Conservation (phyloP, 495 filamentous ascomycete species). For the Talaromyces proteolyticus region DNA sequence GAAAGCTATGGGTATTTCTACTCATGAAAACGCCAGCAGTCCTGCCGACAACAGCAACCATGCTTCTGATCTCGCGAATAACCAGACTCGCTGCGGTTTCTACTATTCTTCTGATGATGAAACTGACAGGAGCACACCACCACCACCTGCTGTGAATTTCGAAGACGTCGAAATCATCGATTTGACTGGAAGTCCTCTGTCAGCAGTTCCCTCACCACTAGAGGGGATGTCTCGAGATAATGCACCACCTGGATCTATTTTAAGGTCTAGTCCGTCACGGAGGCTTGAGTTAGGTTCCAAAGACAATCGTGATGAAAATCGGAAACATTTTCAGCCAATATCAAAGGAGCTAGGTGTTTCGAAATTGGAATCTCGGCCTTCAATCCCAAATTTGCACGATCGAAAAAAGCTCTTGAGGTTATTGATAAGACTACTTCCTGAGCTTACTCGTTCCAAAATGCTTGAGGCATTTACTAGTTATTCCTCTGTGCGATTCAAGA, state of each 20-base stretch:
- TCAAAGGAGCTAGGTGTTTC: too few species aligned
- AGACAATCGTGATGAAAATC: too few species aligned
- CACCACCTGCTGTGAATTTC: background rate
- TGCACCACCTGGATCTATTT: too few species aligned
- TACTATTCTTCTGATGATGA: slow-evolving; percentile 17
- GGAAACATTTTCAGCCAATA: too few species aligned
- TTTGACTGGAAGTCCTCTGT: slow-evolving; percentile 21
- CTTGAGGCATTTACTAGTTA: background rate
- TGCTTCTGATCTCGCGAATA: background rate
- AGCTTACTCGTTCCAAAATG: background rate
- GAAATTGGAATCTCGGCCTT: too few species aligned
- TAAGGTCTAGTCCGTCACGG: too few species aligned
- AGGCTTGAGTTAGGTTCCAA: too few species aligned
- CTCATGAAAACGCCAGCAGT: background rate
- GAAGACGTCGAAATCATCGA: slow-evolving; percentile 18
- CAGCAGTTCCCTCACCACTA: too few species aligned
- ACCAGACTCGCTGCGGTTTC: background rate
- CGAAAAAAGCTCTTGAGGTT: too few species aligned
- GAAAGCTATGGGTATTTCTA: background rate
- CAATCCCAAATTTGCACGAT: too few species aligned
- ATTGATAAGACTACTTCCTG: background rate
- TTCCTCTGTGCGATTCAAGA: background rate
- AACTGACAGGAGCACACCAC: slow-evolving; percentile 10
- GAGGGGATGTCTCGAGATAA: too few species aligned
- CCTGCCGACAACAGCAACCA: background rate